Evolutionary conservation across 306 rosid genomes (phyloP).

Genomic region (Acacia crassicarpa): DNA sequence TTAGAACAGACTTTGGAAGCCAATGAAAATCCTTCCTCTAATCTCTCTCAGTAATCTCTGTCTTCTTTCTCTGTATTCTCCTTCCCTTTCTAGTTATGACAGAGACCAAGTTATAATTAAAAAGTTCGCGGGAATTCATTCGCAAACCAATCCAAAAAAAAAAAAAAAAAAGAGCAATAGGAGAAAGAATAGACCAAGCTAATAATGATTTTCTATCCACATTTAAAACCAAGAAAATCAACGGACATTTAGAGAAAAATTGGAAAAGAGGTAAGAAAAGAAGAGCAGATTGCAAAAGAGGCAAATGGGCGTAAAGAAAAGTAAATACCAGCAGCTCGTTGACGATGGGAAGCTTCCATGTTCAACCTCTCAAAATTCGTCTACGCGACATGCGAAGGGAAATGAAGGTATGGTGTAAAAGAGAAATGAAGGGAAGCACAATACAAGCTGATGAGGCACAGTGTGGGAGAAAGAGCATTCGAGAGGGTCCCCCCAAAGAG

Average conservation of each 20-base stretch:
- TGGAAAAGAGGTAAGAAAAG: not conserved
- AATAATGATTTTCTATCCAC: not conserved
- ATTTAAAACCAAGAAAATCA: not conserved
- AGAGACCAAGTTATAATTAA: not conserved
- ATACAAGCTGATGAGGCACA: not conserved
- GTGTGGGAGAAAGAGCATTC: not conserved
- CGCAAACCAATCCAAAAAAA: not conserved
- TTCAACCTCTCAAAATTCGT: not conserved
- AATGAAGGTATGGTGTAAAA: not conserved
- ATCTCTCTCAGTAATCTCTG: not conserved
- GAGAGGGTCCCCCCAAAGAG: not conserved
- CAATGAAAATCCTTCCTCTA: not conserved
- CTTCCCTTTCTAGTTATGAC: not conserved
- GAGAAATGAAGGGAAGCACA: conserved; percentile 7
- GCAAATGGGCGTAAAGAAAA: not conserved
- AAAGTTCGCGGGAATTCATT: not conserved
- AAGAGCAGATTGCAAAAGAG: not conserved
- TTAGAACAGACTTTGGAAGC: not conserved
- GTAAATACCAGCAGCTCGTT: not conserved
- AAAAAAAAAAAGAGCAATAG: not conserved
- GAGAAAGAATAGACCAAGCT: not conserved
- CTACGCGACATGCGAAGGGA: not conserved
- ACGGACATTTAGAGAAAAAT: not conserved
- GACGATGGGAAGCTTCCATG: conserved; percentile 1
- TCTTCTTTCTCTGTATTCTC: not conserved